phyloP scores from a whole-genome alignment of 202 grass and related monocot species.

The Brachypodium distachyon region DNA sequence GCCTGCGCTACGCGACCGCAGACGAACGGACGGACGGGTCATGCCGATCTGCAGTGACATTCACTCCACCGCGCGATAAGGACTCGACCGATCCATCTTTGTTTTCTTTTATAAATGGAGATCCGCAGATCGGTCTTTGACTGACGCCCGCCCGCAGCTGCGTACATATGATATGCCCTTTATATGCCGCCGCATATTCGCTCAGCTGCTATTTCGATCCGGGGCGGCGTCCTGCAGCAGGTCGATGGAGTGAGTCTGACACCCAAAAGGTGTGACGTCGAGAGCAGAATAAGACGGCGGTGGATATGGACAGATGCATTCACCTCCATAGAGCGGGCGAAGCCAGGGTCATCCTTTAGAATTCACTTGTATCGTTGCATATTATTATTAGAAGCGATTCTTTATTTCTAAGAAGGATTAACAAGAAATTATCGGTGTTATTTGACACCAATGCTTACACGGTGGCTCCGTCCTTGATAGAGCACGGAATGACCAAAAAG shows the following conservation, averaged over 20 bases:
- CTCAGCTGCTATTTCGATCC: not conserved
- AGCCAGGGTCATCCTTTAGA: too few relatives aligned
- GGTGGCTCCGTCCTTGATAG: too few relatives aligned
- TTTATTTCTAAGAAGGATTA: too few relatives aligned
- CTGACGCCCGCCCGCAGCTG: not conserved
- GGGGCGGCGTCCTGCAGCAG: not conserved
- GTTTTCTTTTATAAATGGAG: too few relatives aligned
- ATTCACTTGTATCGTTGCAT: too few relatives aligned
- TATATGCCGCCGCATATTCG: conserved; percentile 48
- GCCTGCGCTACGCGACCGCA: not conserved
- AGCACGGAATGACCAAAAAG: too few relatives aligned
- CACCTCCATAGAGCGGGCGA: not conserved
- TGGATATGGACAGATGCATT: not conserved
- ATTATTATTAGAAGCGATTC: too few relatives aligned
- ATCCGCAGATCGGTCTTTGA: too few relatives aligned
- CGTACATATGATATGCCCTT: not conserved
- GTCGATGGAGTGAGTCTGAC: not conserved
- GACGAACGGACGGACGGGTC: too few relatives aligned
- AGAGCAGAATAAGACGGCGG: not conserved
- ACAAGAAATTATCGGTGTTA: too few relatives aligned
- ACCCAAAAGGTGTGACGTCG: not conserved
- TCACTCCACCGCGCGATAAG: not conserved
- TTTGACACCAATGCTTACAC: too few relatives aligned
- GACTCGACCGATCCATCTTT: too few relatives aligned
- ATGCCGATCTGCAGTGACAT: not conserved